Base-by-base conservation (phyloP, 257 asterid genomes). In the Pogostemon cablin region DNA sequence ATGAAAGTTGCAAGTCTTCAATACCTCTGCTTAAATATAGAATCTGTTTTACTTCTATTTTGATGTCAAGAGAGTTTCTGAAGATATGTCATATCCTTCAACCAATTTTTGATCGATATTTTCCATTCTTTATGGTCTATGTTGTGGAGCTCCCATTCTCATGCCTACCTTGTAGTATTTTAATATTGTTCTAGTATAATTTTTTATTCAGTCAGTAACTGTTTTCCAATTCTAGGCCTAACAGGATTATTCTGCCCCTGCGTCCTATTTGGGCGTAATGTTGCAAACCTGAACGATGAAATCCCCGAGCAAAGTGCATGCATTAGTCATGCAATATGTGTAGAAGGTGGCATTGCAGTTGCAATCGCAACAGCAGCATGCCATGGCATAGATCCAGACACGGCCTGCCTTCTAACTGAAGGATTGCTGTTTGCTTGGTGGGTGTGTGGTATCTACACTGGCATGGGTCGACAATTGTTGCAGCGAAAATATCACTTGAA, bases 401-500 rank as follows among this genome's bases (percentile, higher is more conserved):
- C 92, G 0, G 86, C 81, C 43, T 85, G 87, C 63, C 93, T 86
- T 67, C 35, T 90, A 11, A 83, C 89, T 7, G 96, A 90, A 71
- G 97, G 97, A 20, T 83, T 90, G 70, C 56, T 85, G 39, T 90
- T 89, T n/a, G 84, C 92, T 20, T 88, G 97, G 96, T 90, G 96
- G 97, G 88, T 90, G 25, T 90, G 96, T 61, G 93, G 88, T 61
- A 86, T 88, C 79, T 90, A 90, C 78, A 84, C 96, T 0, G 91
- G 97, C 78, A 85, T 88, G 90, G 89, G 86, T 20, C 79, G 97
- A n/a, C 96, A 88, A 67, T 25, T 77, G n/a, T 75, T 90, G 79
- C 97, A 88, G 73, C 77, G 92, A 71, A 90, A 77, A 69, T 90
- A 88, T 73, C 96, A 90, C 80, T 78, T 90, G 56, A 88, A 85